These are phyloP conservation scores for Cadophora malorum DNA, from an alignment of 2,329 filamentous ascomycete species.

Conservation along the genomic window DNA sequence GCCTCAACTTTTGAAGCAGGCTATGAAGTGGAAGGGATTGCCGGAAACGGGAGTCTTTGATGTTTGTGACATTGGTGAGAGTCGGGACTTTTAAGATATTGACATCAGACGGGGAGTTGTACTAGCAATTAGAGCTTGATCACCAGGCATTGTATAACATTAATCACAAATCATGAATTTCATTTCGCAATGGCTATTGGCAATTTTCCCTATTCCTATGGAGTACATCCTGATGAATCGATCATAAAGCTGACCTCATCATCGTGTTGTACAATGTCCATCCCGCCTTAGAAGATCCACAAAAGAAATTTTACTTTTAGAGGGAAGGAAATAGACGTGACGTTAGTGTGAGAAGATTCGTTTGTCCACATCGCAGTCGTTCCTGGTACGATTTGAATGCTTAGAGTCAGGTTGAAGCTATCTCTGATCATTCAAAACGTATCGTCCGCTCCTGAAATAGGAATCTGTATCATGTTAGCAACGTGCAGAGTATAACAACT, in stretches of 20 bases:
- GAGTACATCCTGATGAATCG: constrained; percentile 30
- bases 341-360: constrained; percentile 28
- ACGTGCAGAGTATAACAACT: background rate
- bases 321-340: constrained; percentile 21
- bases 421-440: constrained; percentile 25
- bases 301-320: constrained; percentile 26
- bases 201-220: constrained; percentile 28
- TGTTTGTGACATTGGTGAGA: constrained; percentile 84
- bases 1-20: constrained; percentile 73
- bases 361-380: constrained; percentile 31
- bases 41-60: constrained; percentile 79
- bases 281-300: constrained; percentile 12
- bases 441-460: constrained; percentile 25
- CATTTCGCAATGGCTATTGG: constrained; percentile 7
- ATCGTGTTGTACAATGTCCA: constrained; percentile 29
- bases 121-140: background rate
- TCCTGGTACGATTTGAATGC: constrained; percentile 22
- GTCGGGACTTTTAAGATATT: constrained; percentile 69
- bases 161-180: constrained; percentile 11
- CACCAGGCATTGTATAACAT: constrained; percentile 17
- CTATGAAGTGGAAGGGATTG: constrained; percentile 70
- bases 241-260: constrained; percentile 25
- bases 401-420: constrained; percentile 18
- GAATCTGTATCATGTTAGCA: background rate
- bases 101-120: background rate